These are phyloP conservation scores for Agrostemma githago DNA, from an alignment of 148 eudicot genomes.

Conservation along the genomic window DNA sequence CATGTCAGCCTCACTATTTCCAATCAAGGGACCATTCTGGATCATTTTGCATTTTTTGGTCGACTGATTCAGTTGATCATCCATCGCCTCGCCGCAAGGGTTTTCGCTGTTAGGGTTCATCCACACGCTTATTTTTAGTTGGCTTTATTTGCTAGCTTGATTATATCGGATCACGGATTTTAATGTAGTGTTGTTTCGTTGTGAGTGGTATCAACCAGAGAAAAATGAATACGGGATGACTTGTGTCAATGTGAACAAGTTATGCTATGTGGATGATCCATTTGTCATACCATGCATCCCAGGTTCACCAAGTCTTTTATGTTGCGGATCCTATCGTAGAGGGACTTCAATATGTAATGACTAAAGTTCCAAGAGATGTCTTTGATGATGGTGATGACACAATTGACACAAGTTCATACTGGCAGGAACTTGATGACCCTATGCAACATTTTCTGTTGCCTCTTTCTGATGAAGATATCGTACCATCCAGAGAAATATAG, in stretches of 20 bases:
- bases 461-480: background rate
- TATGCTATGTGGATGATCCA: constrained; percentile 7
- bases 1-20: too few species aligned
- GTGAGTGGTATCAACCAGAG: constrained; percentile 18
- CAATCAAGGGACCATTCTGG: too few species aligned
- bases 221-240: constrained; percentile 9
- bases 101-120: too few species aligned
- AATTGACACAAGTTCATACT: background rate
- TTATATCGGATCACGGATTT: too few species aligned
- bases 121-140: too few species aligned
- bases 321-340: constrained; percentile 1
- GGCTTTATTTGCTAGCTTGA: too few species aligned
- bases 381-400: background rate
- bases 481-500: background rate
- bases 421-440: background rate
- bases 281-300: constrained; percentile 18
- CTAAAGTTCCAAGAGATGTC: background rate
- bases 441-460: background rate
- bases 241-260: constrained; percentile 14
- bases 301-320: constrained; percentile 22
- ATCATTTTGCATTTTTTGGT: too few species aligned
- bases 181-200: too few species aligned
- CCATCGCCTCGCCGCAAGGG: too few species aligned
- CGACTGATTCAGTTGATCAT: too few species aligned
- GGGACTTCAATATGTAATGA: constrained; percentile 10